Base-by-base conservation (phyloP, 2,329 filamentous ascomycete species). In the Cladosporium austrohemisphaericum region DNA sequence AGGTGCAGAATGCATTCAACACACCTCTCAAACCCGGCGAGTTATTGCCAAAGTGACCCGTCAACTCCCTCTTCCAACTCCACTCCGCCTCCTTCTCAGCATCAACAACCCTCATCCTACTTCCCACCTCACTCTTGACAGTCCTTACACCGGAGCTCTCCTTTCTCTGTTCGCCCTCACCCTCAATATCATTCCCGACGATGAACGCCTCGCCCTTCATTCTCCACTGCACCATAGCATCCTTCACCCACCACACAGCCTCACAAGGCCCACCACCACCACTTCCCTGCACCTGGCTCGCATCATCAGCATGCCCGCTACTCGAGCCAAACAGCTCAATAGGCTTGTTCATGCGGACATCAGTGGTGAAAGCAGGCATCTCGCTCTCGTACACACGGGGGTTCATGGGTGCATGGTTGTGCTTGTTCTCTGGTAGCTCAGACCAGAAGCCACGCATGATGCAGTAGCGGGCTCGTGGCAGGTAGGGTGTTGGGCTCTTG, bases 31-130 rank as follows among this genome's bases (percentile, higher is more conserved):
- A 89, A 1, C 75, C 72, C 5, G 92, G 92, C 57, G 80, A 85
- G 59, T 93, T 70, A 67, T 96, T 96, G 16, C 89, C 92, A 78
- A 96, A 97, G 66, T 93, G 88, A 41, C 81, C 87, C 43, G 87
- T 90, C 29, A 96, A 68, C 70, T 95, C 90, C 55, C 75, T 84
- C 38, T 72, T 71, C 85, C 89, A 96, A 57, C 79, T 85, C 88
- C 90, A 95, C 1, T 73, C 69, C 13, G 64, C 66, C 35, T 72
- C 68, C 10, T 69, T 70, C 1, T 62, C 60, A 52, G 71, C 68
- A 40, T 70, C 66, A 10, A 76, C 70, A 44, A 76, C 66, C 53
- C 83, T 74, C 86, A 91, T 90, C 56, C 84, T 71, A 52, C 70
- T 70, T 45, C 71, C 71, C 16, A 93, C 64, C 59, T 80, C 76